Conservation (phyloP, 2,329 filamentous ascomycete genomes). For the Aspergillus texensis region DNA sequence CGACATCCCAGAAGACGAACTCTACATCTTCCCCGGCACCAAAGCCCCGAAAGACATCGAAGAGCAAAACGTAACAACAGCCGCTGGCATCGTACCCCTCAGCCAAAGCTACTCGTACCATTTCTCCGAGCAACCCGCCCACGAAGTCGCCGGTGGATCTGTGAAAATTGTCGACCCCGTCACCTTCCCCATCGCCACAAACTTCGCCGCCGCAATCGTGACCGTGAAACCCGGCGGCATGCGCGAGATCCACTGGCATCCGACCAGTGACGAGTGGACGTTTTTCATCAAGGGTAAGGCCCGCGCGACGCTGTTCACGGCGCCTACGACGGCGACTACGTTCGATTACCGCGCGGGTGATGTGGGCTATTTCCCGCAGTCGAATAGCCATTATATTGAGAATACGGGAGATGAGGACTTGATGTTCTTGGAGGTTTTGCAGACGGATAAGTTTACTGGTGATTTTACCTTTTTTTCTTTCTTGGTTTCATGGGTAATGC, state of each 20-base stretch:
- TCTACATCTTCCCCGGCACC: conserved; percentile 77
- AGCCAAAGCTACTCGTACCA: conserved; percentile 68
- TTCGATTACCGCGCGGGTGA: conserved; percentile 78
- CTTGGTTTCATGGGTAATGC: neutral
- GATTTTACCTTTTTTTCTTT: neutral
- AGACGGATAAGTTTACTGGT: conserved; percentile 65
- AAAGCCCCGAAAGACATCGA: conserved; percentile 64
- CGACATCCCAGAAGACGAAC: conserved; percentile 65
- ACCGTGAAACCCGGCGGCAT: conserved; percentile 71
- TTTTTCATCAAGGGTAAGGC: conserved; percentile 75
- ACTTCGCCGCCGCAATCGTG: conserved; percentile 71
- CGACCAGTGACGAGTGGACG: conserved; percentile 77
- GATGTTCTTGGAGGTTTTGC: conserved; percentile 75
- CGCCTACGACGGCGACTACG: conserved; percentile 69
- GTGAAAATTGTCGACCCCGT: conserved; percentile 76
- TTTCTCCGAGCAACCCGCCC: conserved; percentile 70
- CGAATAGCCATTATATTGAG: conserved; percentile 82
- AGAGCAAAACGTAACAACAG: conserved; percentile 62
- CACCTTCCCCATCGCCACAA: conserved; percentile 74
- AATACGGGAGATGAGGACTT: conserved; percentile 74
- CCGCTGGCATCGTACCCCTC: conserved; percentile 68
- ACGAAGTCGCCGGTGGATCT: conserved; percentile 67
- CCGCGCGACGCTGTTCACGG: conserved; percentile 73
- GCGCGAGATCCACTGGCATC: conserved; percentile 83
- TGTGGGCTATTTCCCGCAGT: conserved; percentile 74